Percentiles rank a stretch among this genome's conserved stretches.
Evolutionary conservation across 2,329 filamentous ascomycete species (phyloP).

Genomic region (Pseudohalonectria lignicola): DNA sequence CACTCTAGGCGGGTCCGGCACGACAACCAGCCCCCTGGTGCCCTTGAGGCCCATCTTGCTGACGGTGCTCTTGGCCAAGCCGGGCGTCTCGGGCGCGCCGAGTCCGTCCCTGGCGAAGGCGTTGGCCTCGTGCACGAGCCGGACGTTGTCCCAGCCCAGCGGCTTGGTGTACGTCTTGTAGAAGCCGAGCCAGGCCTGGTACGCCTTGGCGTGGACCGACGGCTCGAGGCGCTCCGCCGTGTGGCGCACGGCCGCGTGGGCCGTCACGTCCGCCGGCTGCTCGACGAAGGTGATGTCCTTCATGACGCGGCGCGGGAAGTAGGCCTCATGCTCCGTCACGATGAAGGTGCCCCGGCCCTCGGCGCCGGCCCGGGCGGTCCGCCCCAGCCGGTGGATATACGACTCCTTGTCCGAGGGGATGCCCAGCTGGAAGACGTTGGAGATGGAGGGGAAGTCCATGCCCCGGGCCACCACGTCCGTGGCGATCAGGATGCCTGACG

Average conservation of each 20-base stretch:
- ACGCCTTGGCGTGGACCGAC: constrained; percentile 27
- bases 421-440: constrained; percentile 54
- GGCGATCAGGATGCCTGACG: constrained; percentile 46
- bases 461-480: constrained; percentile 63
- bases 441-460: constrained; percentile 64
- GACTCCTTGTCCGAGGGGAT: constrained; percentile 47
- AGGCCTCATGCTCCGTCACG: constrained; percentile 37
- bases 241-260: constrained; percentile 21
- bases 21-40: constrained; percentile 32
- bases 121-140: constrained; percentile 40
- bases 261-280: constrained; percentile 32
- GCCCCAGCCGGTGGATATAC: constrained; percentile 58
- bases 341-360: constrained; percentile 52
- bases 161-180: constrained; percentile 38
- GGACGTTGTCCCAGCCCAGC: constrained; percentile 27
- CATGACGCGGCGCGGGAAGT: constrained; percentile 37
- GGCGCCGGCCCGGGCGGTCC: constrained; percentile 55
- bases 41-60: constrained; percentile 49
- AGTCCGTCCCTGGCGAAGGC: constrained; percentile 35
- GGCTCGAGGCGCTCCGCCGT: constrained; percentile 31
- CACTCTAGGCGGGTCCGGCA: constrained; percentile 27
- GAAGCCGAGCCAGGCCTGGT: constrained; percentile 48
- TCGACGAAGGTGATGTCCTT: constrained; percentile 42
- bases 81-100: constrained; percentile 32
- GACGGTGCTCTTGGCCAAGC: constrained; percentile 33